Conservation (phyloP, 2,329 filamentous ascomycete genomes). For the Neonectria magnoliae region DNA sequence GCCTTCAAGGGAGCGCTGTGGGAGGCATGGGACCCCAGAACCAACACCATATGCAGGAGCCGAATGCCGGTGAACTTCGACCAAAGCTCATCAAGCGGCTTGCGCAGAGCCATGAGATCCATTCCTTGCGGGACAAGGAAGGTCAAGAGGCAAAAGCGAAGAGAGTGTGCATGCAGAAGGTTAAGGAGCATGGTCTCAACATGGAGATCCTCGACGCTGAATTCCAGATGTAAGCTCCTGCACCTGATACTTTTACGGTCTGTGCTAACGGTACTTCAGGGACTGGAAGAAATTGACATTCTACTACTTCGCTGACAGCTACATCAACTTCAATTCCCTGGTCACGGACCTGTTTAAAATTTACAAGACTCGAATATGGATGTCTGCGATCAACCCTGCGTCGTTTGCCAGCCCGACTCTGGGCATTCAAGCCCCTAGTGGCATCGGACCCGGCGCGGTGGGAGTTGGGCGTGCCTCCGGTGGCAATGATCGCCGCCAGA, state of each 20-base stretch:
- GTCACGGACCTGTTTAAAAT: constrained; percentile 99
- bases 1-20: constrained; percentile 74
- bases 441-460: constrained; percentile 73
- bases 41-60: constrained; percentile 78
- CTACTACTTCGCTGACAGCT: constrained; percentile 97
- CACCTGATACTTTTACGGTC: background rate
- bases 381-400: constrained; percentile 98
- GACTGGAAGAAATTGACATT: constrained; percentile 99
- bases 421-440: constrained; percentile 75
- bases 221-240: constrained; percentile 88
- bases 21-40: constrained; percentile 81
- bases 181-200: constrained; percentile 90
- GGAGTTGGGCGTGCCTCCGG: constrained; percentile 61
- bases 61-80: constrained; percentile 80
- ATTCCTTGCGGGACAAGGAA: constrained; percentile 91
- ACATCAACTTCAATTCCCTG: constrained; percentile 98
- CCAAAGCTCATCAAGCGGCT: constrained; percentile 97
- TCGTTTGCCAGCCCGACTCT: constrained; percentile 86
- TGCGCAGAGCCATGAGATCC: constrained; percentile 90
- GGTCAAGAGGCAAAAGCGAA: constrained; percentile 98
- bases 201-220: constrained; percentile 99
- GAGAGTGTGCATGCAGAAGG: constrained; percentile 95
- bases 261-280: constrained; percentile 60
- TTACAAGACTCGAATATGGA: constrained; percentile 99
- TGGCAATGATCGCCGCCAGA: constrained; percentile 59